Base-by-base conservation (phyloP, 805 yeast species). In the Saccharomycopsis amapae region DNA sequence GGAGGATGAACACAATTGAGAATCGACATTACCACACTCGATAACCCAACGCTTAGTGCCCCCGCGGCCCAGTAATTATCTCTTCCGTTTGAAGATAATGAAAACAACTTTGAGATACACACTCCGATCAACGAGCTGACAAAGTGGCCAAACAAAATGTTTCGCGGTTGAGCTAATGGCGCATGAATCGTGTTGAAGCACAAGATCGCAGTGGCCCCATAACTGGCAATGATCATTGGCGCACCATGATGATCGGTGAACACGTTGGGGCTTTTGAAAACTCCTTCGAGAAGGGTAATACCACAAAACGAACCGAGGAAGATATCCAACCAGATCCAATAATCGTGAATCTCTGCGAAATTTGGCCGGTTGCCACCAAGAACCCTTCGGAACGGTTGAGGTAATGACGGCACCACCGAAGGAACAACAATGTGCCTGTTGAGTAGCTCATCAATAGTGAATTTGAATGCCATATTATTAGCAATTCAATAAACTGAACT, bases 1-100 rank as follows among this genome's bases (percentile, higher is more conserved):
- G 87, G 87, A 0, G 87, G 87, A 57, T 81, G 86, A 1, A 78
- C 73, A 48, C 79, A 72, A 50, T 76, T 76, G 4, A 69, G 58
- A 1, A 77, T 50, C 12, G 72, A 61, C 82, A 78, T 78, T 2
- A 63, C 58, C 9, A 74, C 76, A 6, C 80, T 72, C 1, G 81
- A 55, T 4, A 76, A 48, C 0, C 71, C 80, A 5, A 78, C 81
- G 32, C 78, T 64, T 25, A 80, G 56, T 0, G 81, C 80, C 2
- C 79, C 85, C 15, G 72, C 67, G 6, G 76, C 65, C 73, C 81
- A 80, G 50, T 73, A 66, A 57, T 76, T 65, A 23, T 69, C 62
- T 33, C 62, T 58, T 2, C 79, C 78, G 2, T 53, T 59, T 2
- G 57, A 50, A 25, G 70, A 60, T 31, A 78, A 61, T 59, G 63